Evolutionary conservation across 371 early-diverging fungal genomes (phyloP), one percentile per base, ranked within the genome.

Genomic region (Mortierella sp.): DNA sequence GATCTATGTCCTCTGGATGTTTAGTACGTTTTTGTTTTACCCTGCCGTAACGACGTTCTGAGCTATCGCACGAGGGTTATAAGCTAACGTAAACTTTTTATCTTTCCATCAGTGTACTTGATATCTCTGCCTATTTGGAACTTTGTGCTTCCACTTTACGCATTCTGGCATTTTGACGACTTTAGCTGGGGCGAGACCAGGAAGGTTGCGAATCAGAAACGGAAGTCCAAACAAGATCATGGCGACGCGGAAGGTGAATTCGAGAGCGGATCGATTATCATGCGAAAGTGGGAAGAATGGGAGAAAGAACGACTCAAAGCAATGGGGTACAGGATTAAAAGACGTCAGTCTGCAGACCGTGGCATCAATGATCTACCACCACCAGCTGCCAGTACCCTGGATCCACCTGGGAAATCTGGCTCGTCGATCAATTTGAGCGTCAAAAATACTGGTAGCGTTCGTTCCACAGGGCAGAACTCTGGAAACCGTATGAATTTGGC

Each of bases 91-190:
- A n/a, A n/a, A 10, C 34, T 34, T 4, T 4, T 10, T 34, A 4
- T 34, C 34, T 34, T 39, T 14, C 24, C 1, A 48, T 7, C 82
- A 82, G 85, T 89, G n/a, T 90, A 86, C 59, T 61, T 90, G 24
- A 57, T 81, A 42, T 92, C 95, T 27, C 80, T 97, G 26, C 97
- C 97, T 5, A 86, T 99, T n/a, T 99, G 99, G 99, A 96, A 97
- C 81, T 87, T 94, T 64, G 80, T 95, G 10, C 85, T 98, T 7
- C 99, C 99, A 3, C 60, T 93, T 3, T 98, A 98, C 67, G 91
- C 97, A 1, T 94, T 89, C 84, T 98, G 98, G 98, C 95, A 95
- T 72, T 95, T 97, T 80, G 98, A 98, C 67, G 96, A 98, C 81
- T 96, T 98, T 71, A 87, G 90, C 26, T 98, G 98, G 96, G 96